phyloP scores from a whole-genome alignment of 805 yeast genomes.

The Lachancea meyersii region DNA sequence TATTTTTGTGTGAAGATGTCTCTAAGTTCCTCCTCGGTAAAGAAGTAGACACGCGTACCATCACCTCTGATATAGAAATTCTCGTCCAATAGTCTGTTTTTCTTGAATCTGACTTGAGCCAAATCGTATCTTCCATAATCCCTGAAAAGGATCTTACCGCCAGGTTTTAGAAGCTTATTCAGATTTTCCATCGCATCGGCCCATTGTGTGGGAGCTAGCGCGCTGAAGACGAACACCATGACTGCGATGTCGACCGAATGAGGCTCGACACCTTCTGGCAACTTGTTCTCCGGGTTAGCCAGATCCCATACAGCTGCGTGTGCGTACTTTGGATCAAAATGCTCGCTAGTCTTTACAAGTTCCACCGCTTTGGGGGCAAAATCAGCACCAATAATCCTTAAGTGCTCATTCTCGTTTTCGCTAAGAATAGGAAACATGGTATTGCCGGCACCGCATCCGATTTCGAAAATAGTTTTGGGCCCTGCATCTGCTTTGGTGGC shows the following conservation, averaged over 20 bases:
- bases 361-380: slow-evolving; percentile 87
- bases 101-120: slow-evolving; percentile 91
- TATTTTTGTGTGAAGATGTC: slow-evolving; percentile 56
- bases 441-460: slow-evolving; percentile 98
- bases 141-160: slow-evolving; percentile 81
- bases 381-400: slow-evolving; percentile 79
- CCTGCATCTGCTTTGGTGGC: slow-evolving; percentile 69
- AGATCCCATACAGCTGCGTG: slow-evolving; percentile 94
- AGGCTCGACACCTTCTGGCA: slow-evolving; percentile 83
- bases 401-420: slow-evolving; percentile 73
- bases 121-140: slow-evolving; percentile 95
- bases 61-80: slow-evolving; percentile 96
- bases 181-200: slow-evolving; percentile 66
- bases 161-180: slow-evolving; percentile 74
- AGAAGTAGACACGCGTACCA: slow-evolving; percentile 95
- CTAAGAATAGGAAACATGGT: slow-evolving; percentile 85
- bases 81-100: slow-evolving; percentile 78
- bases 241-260: slow-evolving; percentile 84
- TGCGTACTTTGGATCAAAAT: slow-evolving; percentile 55
- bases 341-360: slow-evolving; percentile 59
- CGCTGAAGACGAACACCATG: slow-evolving; percentile 93
- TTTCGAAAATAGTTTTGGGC: slow-evolving; percentile 72
- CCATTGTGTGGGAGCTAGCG: slow-evolving; percentile 92
- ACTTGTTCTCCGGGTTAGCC: slow-evolving; percentile 59
- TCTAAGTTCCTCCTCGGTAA: slow-evolving; percentile 86